Evolutionary conservation across 2,329 filamentous ascomycete genomes (phyloP).

Genomic region (Monosporascus sp.): DNA sequence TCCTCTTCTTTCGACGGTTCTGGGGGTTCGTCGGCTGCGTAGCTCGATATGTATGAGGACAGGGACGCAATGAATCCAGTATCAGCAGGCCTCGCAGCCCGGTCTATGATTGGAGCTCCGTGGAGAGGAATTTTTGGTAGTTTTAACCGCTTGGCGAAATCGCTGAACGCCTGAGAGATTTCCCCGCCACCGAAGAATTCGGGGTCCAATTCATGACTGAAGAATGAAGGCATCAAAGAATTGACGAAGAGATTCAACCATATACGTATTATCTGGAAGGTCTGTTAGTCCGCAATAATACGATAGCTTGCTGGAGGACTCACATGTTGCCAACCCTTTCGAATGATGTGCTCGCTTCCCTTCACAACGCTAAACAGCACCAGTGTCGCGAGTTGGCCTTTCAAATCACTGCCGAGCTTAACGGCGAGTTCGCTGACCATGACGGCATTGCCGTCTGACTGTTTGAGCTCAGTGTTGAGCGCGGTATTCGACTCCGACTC

Average conservation of each 20-base stretch:
- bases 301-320: constrained; percentile 27
- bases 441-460: constrained; percentile 74
- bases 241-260: constrained; percentile 96
- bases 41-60: constrained; percentile 96
- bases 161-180: not conserved
- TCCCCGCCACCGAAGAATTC: not conserved
- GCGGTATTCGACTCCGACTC: constrained; percentile 77
- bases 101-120: constrained; percentile 88
- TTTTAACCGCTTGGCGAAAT: constrained; percentile 54
- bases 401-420: constrained; percentile 88
- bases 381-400: constrained; percentile 87
- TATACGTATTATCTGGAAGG: constrained; percentile 71
- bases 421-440: constrained; percentile 99
- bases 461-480: constrained; percentile 93
- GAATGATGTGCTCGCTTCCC: constrained; percentile 73
- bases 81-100: constrained; percentile 71
- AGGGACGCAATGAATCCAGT: constrained; percentile 89
- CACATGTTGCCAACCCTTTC: constrained; percentile 73
- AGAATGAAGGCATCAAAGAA: constrained; percentile 80
- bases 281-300: constrained; percentile 21
- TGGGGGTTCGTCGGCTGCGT: constrained; percentile 94
- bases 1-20: constrained; percentile 96
- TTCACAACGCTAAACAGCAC: constrained; percentile 92
- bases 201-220: constrained; percentile 40
- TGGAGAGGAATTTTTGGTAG: constrained; percentile 83